Percentiles rank a stretch among this genome's conserved stretches.
Conservation (phyloP, 2,329 filamentous ascomycete species). For the Penicillium janthinellum region DNA sequence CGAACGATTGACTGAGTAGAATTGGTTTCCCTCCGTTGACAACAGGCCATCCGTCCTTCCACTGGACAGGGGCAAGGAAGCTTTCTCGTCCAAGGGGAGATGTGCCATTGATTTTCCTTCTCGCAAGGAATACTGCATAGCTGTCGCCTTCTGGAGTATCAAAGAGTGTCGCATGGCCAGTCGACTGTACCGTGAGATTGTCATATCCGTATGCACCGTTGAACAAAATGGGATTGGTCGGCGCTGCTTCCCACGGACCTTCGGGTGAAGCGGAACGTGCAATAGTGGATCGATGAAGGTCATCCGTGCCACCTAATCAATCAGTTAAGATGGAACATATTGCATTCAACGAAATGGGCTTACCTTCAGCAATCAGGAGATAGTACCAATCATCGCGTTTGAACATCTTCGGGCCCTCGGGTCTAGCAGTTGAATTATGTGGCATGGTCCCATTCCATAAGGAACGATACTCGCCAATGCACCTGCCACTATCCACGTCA, state of each 20-base stretch:
- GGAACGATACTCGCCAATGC: neutral
- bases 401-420: neutral
- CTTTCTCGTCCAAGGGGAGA: neutral
- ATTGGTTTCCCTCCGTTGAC: neutral
- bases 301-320: neutral
- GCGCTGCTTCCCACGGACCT: neutral
- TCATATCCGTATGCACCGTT: neutral
- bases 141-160: neutral
- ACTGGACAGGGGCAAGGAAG: neutral
- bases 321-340: neutral
- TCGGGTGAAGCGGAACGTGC: neutral
- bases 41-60: neutral
- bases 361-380: neutral
- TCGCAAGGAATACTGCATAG: neutral
- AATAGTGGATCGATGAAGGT: neutral
- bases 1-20: neutral
- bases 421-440: neutral
- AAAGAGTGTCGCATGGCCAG: neutral
- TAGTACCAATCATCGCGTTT: neutral
- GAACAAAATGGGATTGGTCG: neutral
- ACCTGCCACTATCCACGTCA: neutral
- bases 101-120: neutral
- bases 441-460: neutral
- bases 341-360: no score
- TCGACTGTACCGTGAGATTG: neutral